Evolutionary conservation across 768 basidiomycete genomes (phyloP), one percentile per base, ranked within the genome.

Genomic region (Russula earlei): DNA sequence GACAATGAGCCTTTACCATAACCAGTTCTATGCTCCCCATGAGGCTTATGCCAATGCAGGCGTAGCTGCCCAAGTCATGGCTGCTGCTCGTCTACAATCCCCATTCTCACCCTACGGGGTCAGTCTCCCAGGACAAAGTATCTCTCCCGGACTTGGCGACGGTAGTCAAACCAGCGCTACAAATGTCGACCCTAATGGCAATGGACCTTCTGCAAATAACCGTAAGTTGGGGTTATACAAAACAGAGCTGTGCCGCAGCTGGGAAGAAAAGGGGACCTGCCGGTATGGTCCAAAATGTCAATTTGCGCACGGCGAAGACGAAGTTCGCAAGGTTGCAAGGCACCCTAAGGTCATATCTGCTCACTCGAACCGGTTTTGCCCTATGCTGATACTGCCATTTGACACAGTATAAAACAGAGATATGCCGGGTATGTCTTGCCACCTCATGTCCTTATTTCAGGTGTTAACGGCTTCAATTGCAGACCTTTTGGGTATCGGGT

Each of bases 401-500:
- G 52, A 54, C 49, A 19, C 65, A 88, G 89, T 93, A 93, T 71
- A 94, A 94, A 71, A 93, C 91, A 10, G 91, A 94, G 70, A 91
- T 93, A 62, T 94, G 91, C 69, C 82, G 90, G 74, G 88, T 91
- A 64, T 61, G 82, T 71, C 6, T 22, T 15, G 37, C 42, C 7
- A n/a, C 17, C 45, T 43, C 56, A 54, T 45, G 11, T 45, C 48
- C 29, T 11, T 19, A 19, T 38, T 40, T 41, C 9, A 52, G 49
- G 17, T 59, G 14, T 55, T 52, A 61, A 56, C 34, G 55, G 62
- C n/a, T 25, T 56, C 24, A 37, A 64, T 53, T 25, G 25, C 20
- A 91, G 84, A 93, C 91, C 8, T 93, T 93, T 75, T 93, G 91
- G 88, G 85, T 92, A 12, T 91, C 90, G 45, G 91, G 91, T 25